Conservation (phyloP, 2,329 filamentous ascomycete genomes). For the Ilyonectria destructans region DNA sequence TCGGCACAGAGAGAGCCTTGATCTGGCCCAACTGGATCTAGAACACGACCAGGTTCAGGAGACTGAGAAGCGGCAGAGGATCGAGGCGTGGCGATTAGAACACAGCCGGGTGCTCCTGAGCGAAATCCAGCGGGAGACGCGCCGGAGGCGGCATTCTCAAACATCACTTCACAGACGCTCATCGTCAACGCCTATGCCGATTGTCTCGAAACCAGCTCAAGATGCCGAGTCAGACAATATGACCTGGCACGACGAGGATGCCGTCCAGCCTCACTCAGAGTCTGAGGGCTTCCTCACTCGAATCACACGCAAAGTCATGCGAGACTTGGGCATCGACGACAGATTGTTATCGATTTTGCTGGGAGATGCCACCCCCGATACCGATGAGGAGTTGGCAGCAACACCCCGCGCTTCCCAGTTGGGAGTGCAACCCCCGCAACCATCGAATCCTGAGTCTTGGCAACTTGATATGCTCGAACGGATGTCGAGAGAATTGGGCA, state of each 20-base stretch:
- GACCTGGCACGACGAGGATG: constrained; percentile 70
- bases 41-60: constrained; percentile 74
- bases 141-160: constrained; percentile 76
- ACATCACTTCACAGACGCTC: constrained; percentile 58
- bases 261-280: constrained; percentile 62
- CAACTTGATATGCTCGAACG: constrained; percentile 86
- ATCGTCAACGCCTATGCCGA: constrained; percentile 49
- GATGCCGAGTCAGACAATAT: constrained; percentile 58
- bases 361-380: constrained; percentile 80
- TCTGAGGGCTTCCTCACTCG: constrained; percentile 83
- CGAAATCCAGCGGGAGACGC: constrained; percentile 90
- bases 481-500: constrained; percentile 88
- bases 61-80: constrained; percentile 83
- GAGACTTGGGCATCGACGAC: constrained; percentile 92
- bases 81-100: constrained; percentile 93
- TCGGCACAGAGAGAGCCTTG: constrained; percentile 68
- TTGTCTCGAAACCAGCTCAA: constrained; percentile 46
- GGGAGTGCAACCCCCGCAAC: constrained; percentile 48
- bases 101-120: constrained; percentile 89
- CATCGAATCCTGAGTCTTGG: constrained; percentile 69
- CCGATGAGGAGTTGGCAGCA: constrained; percentile 63
- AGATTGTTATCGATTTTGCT: constrained; percentile 87
- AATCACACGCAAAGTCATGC: constrained; percentile 88
- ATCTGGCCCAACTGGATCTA: constrained; percentile 66
- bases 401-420: constrained; percentile 63